These are phyloP conservation scores for Eutrema heterophyllum DNA, from an alignment of 345 rosid genomes.

Conservation along the genomic window DNA sequence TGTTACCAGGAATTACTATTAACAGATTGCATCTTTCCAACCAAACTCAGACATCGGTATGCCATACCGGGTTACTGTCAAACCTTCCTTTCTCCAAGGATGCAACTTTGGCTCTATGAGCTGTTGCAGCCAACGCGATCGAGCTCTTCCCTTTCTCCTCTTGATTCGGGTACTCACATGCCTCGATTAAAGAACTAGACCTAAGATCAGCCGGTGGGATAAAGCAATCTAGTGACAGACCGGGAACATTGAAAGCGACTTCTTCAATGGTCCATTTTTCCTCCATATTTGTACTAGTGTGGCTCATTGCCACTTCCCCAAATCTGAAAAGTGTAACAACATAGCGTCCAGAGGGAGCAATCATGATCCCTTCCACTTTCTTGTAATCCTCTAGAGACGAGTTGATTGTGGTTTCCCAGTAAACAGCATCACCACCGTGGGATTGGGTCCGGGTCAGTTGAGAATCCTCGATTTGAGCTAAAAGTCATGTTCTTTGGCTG, in stretches of 20 bases:
- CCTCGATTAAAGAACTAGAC: conserved; percentile 45
- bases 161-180: conserved; percentile 40
- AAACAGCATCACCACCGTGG: conserved; percentile 68
- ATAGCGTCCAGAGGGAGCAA: conserved; percentile 82
- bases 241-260: conserved; percentile 78
- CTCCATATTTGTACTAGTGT: conserved; percentile 79
- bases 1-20: conserved; percentile 15
- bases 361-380: conserved; percentile 83
- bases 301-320: conserved; percentile 75
- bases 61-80: conserved; percentile 2
- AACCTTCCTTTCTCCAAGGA: conserved; percentile 37
- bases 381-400: conserved; percentile 74
- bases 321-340: conserved; percentile 72
- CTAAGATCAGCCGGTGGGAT: conserved; percentile 78
- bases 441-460: conserved; percentile 78
- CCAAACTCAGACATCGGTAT: conserved; percentile 17
- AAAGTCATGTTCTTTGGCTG: conserved; percentile 85
- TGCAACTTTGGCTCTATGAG: conserved; percentile 46
- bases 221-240: conserved; percentile 69
- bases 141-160: conserved; percentile 47
- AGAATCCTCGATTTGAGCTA: conserved; percentile 67
- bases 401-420: conserved; percentile 84
- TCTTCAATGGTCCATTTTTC: conserved; percentile 84
- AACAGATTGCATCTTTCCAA: conserved; percentile 8
- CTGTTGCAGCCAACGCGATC: conserved; percentile 27